Evolutionary conservation across 371 early-diverging fungal species (phyloP).

Genomic region (Mucor racemosus): DNA sequence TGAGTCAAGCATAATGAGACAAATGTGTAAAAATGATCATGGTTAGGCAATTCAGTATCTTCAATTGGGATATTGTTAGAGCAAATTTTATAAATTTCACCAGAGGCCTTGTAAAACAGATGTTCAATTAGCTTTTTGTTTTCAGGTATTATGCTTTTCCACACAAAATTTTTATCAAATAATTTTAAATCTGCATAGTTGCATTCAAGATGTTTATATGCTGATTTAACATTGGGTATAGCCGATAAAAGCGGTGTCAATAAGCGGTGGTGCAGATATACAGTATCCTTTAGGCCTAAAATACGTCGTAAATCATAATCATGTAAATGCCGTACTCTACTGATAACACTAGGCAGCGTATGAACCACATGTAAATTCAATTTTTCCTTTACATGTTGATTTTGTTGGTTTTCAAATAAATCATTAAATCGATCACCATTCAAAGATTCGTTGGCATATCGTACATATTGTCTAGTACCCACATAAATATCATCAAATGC

Average conservation of each 20-base stretch:
- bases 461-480: not conserved
- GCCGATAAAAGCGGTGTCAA: slow-evolving; percentile 10
- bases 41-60: slow-evolving; percentile 1
- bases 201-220: slow-evolving; percentile 7
- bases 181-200: not conserved
- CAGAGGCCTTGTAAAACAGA: slow-evolving; percentile 4
- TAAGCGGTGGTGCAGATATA: slow-evolving; percentile 23
- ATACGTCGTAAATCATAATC: slow-evolving; percentile 18
- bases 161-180: slow-evolving; percentile 1
- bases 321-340: not conserved
- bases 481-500: slow-evolving; percentile 20
- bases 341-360: slow-evolving; percentile 10
- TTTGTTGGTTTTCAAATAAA: not conserved
- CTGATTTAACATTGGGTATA: slow-evolving; percentile 9
- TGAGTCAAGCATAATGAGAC: slow-evolving; percentile 22
- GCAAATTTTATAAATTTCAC: not conserved
- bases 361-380: not conserved
- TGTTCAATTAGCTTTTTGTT: not conserved
- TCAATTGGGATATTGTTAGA: not conserved
- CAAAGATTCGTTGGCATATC: not conserved
- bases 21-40: slow-evolving; percentile 24
- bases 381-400: not conserved
- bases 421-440: not conserved
- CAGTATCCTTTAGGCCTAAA: slow-evolving; percentile 7
- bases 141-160: slow-evolving; percentile 4